A percentile compares a stretch with the other conserved stretches of the same genome.
Evolutionary conservation across 2,329 filamentous ascomycete genomes (phyloP).

Genomic region (Fusarium udum): DNA sequence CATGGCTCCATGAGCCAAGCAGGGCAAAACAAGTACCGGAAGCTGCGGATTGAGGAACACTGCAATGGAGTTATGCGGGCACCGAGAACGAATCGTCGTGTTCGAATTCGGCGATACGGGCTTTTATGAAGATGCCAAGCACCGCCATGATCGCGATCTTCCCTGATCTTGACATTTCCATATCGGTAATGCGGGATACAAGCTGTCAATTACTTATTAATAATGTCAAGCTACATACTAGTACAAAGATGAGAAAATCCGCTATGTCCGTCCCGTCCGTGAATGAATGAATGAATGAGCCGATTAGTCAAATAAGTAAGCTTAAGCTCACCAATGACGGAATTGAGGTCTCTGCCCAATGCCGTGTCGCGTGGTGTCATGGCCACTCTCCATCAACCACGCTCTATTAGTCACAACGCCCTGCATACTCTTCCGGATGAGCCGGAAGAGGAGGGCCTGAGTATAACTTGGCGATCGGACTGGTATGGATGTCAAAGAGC

Average conservation of each 20-base stretch:
- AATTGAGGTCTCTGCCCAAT: slow-evolving; percentile 21
- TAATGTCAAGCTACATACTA: slow-evolving; percentile 2
- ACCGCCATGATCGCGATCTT: neutral
- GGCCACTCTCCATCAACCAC: slow-evolving; percentile 34
- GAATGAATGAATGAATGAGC: neutral
- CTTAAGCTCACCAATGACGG: slow-evolving; percentile 19
- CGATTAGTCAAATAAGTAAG: slow-evolving; percentile 16
- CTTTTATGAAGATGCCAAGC: slow-evolving; percentile 24
- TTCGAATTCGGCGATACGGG: slow-evolving; percentile 24
- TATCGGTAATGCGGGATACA: neutral
- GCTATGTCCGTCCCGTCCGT: neutral
- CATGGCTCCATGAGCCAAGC: neutral
- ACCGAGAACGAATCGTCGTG: slow-evolving; percentile 22
- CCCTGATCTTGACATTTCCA: slow-evolving; percentile 12
- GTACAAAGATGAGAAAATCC: neutral
- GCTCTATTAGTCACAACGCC: slow-evolving; percentile 32
- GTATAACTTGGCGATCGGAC: slow-evolving; percentile 14
- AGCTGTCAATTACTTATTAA: slow-evolving; percentile 18
- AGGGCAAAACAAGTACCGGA: slow-evolving; percentile 16
- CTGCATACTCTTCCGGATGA: slow-evolving; percentile 35
- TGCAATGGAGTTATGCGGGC: slow-evolving; percentile 4
- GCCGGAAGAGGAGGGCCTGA: slow-evolving; percentile 30
- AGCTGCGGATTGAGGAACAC: slow-evolving; percentile 25
- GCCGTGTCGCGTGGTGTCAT: slow-evolving; percentile 33
- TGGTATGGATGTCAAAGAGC: neutral